phyloP scores from a whole-genome alignment of 257 asterid species.

The Gardenia jasminoides region DNA sequence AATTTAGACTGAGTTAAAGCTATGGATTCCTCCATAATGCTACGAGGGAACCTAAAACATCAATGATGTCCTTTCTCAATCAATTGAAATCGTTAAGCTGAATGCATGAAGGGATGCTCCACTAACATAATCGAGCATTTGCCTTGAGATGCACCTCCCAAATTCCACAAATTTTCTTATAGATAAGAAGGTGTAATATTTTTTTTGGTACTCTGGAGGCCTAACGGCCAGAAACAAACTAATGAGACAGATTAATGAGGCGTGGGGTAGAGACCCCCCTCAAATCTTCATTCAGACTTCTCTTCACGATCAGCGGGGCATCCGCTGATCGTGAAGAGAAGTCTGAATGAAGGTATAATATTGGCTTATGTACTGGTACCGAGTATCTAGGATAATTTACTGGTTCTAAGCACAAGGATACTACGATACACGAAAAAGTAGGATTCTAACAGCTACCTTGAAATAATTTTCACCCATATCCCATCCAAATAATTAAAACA shows the following conservation, averaged over 20 bases:
- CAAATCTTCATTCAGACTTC: no score
- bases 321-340: no score
- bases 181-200: neutral
- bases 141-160: neutral
- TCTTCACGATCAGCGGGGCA: no score
- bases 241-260: no score
- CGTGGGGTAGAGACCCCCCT: no score
- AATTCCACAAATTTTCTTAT: neutral
- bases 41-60: constrained; percentile 2
- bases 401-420: neutral
- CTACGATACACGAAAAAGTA: neutral
- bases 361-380: no score
- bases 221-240: no score
- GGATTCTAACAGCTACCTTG: neutral
- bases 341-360: no score
- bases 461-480: neutral
- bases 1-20: constrained; percentile 1
- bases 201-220: no score
- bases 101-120: constrained; percentile 21
- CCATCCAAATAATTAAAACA: neutral
- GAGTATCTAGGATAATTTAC: no score
- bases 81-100: neutral
- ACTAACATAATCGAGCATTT: neutral
- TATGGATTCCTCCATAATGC: neutral
- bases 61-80: constrained; percentile 1